phyloP scores from a whole-genome alignment of 805 yeast species.

The Zygoascus biomembranicola region DNA sequence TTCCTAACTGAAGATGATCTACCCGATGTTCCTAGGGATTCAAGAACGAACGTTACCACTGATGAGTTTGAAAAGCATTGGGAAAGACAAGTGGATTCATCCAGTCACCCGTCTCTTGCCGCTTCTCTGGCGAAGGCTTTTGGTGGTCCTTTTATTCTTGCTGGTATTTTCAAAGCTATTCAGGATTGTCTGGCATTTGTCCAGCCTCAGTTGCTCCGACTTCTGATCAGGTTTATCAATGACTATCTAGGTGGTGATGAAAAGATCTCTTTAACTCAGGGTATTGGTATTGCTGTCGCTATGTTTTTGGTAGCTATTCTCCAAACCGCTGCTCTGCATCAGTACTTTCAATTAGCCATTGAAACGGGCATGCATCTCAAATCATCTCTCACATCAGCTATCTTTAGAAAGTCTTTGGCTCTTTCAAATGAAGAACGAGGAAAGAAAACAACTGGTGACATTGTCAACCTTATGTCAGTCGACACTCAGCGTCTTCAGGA shows the following conservation, averaged over 20 bases:
- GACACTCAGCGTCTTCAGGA: conserved; percentile 63
- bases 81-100: conserved; percentile 41
- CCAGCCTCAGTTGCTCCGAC: conserved; percentile 77
- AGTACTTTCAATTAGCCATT: conserved; percentile 45
- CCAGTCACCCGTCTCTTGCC: conserved; percentile 39
- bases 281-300: conserved; percentile 51
- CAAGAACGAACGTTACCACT: conserved; percentile 48
- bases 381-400: conserved; percentile 56
- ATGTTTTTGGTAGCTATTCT: conserved; percentile 56
- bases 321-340: conserved; percentile 59
- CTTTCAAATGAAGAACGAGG: conserved; percentile 47
- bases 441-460: conserved; percentile 67
- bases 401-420: conserved; percentile 56
- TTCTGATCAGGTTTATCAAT: conserved; percentile 54
- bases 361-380: conserved; percentile 58
- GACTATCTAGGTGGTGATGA: conserved; percentile 29
- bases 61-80: conserved; percentile 51
- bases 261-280: conserved; percentile 39
- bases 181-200: conserved; percentile 76
- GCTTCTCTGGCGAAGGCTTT: conserved; percentile 61
- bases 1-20: conserved; percentile 49
- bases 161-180: conserved; percentile 60
- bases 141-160: conserved; percentile 61
- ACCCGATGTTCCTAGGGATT: conserved; percentile 65
- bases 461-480: conserved; percentile 66